Evolutionary conservation across 2,329 filamentous ascomycete genomes (phyloP).

Genomic region (Exophiala lecanii-corni): DNA sequence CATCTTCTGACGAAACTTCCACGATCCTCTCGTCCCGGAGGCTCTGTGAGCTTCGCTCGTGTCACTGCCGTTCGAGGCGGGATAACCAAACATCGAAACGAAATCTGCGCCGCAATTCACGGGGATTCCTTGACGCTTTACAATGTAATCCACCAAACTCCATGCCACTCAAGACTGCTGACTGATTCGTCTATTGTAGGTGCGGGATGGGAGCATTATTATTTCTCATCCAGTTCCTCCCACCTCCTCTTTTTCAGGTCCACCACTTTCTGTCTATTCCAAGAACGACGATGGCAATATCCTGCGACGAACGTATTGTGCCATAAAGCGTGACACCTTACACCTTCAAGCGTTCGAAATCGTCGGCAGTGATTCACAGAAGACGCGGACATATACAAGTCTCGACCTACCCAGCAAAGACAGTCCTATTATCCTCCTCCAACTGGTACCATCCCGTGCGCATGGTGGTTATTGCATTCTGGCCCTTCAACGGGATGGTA

Average conservation of each 20-base stretch:
- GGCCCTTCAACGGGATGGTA: constrained; percentile 41
- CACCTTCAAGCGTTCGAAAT: constrained; percentile 49
- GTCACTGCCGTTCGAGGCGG: constrained; percentile 52
- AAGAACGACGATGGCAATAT: constrained; percentile 39
- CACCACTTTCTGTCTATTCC: constrained; percentile 55
- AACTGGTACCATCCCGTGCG: constrained; percentile 15
- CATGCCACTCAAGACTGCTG: no score
- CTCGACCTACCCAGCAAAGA: constrained; percentile 34
- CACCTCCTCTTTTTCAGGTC: constrained; percentile 52
- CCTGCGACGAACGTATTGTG: constrained; percentile 54
- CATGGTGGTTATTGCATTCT: constrained; percentile 28
- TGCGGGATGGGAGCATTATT: constrained; percentile 57
- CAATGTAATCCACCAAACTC: no score
- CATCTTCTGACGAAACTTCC: constrained; percentile 44
- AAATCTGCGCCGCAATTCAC: constrained; percentile 56
- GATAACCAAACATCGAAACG: constrained; percentile 59
- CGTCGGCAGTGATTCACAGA: constrained; percentile 40
- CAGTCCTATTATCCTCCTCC: constrained; percentile 36
- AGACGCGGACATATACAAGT: constrained; percentile 24
- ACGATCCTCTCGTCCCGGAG: constrained; percentile 38
- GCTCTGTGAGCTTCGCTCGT: constrained; percentile 39
- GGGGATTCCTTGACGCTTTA: constrained; percentile 60
- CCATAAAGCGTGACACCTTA: constrained; percentile 44
- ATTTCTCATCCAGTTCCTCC: constrained; percentile 60
- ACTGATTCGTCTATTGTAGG: constrained; percentile 35